Evolutionary conservation across 148 eudicot genomes (phyloP).

Genomic region (Fagopyrum esculentum): DNA sequence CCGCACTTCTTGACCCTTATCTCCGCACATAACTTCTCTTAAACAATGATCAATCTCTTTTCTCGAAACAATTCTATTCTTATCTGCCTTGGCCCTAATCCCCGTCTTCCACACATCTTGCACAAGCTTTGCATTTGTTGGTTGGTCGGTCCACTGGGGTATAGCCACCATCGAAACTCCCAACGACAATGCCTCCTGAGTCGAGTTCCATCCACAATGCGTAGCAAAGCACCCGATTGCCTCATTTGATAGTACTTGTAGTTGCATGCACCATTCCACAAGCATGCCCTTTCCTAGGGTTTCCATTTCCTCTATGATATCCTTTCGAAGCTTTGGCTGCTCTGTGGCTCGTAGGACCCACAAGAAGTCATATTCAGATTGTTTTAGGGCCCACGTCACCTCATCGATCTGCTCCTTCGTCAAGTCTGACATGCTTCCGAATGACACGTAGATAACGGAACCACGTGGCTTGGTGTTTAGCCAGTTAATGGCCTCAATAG

Average conservation of each 20-base stretch:
- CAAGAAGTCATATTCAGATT: conserved; percentile 28
- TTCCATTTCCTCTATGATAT: conserved; percentile 19
- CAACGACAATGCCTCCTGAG: conserved; percentile 39
- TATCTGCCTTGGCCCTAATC: conserved; percentile 21
- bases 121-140: conserved; percentile 38
- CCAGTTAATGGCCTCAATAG: conserved; percentile 33
- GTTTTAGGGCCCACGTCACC: conserved; percentile 32
- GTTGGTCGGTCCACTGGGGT: conserved; percentile 47
- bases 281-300: conserved; percentile 24
- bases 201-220: conserved; percentile 60
- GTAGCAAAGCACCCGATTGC: conserved; percentile 40
- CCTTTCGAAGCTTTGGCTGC: conserved; percentile 25
- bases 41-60: conserved; percentile 25
- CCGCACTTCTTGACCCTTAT: conserved; percentile 22
- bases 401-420: conserved; percentile 36
- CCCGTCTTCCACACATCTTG: conserved; percentile 37
- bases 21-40: conserved; percentile 38
- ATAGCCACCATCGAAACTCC: conserved; percentile 45
- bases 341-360: conserved; percentile 54
- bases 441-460: conserved; percentile 50
- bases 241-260: conserved; percentile 28
- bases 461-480: conserved; percentile 23
- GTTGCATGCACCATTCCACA: conserved; percentile 45
- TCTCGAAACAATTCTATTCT: conserved; percentile 25
- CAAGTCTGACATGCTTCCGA: conserved; percentile 48